These are phyloP conservation scores for Dictyophora rubrovolvata DNA, from an alignment of 768 basidiomycete species.

Conservation along the genomic window DNA sequence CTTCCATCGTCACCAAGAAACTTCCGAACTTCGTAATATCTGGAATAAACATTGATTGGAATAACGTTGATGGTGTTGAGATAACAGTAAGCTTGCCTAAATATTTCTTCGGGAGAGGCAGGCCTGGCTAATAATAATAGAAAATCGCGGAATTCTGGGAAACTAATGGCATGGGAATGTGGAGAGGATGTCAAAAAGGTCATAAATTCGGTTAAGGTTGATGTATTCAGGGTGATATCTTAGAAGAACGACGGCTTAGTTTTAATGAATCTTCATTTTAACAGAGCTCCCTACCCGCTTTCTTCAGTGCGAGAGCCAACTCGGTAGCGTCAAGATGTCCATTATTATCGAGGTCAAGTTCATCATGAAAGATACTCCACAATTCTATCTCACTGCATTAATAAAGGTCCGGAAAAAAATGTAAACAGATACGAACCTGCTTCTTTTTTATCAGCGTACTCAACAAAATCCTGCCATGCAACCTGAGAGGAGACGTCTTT, in stretches of 20 bases:
- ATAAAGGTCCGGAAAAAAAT: slow-evolving; percentile 11
- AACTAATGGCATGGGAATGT: slow-evolving; percentile 60
- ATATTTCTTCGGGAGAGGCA: slow-evolving; percentile 77
- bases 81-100: slow-evolving; percentile 24
- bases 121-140: slow-evolving; percentile 77
- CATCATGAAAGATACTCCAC: slow-evolving; percentile 85
- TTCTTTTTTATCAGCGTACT: slow-evolving; percentile 75
- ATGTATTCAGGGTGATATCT: slow-evolving; percentile 66
- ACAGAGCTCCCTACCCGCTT: slow-evolving; percentile 47
- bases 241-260: slow-evolving; percentile 4
- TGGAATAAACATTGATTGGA: not conserved
- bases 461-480: slow-evolving; percentile 61
- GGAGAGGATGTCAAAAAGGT: slow-evolving; percentile 63
- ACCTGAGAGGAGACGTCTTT: slow-evolving; percentile 29
- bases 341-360: slow-evolving; percentile 84
- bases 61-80: not conserved
- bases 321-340: slow-evolving; percentile 66
- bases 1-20: slow-evolving; percentile 66
- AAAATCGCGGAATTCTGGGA: slow-evolving; percentile 84
- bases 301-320: slow-evolving; percentile 48
- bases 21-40: slow-evolving; percentile 61
- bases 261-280: slow-evolving; percentile 11
- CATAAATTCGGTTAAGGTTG: slow-evolving; percentile 76
- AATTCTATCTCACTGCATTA: slow-evolving; percentile 44
- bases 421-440: slow-evolving; percentile 41